Base-by-base conservation (phyloP, 768 basidiomycete species). In the Podaxis carcinomalis region DNA sequence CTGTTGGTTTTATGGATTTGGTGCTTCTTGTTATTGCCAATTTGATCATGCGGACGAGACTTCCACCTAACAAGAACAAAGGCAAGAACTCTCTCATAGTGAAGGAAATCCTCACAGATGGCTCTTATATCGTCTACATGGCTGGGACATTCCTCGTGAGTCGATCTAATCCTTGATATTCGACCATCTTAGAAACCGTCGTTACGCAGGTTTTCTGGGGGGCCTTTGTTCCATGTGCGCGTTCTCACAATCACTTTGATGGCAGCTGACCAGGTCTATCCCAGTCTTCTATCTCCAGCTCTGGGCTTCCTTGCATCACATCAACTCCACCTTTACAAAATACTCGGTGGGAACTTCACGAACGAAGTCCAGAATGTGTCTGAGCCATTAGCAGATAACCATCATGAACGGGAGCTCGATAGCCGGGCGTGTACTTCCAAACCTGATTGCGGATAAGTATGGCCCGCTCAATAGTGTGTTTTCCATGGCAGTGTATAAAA, bases 361-460 rank as follows among this genome's bases (percentile, higher is more conserved):
- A 2, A 13, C 52, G 2, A 16, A 36, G 19, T 23, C 28, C 19
- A 7, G n/a, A n/a, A 6, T 5, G 28, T 27, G 19, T 47, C 57
- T 59, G 37, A 64, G 47, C 10, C 52, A 35, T 13, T 46, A 44
- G n/a, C 59, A 82, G 81, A 75, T 84, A 36, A 76, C 82, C 0
- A 73, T 83, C 19, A 77, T 83, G 74, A 84, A 84, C 61, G 81
- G 72, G 2, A 75, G 80, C 1, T 82, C 81, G 25, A 69, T 84
- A n/a, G 73, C 84, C 62, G 86, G 86, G n/a, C 78, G 86, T 44
- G 80, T 79, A 5, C 62, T 87, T 2, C 85, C 86, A 0, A 84
- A 84, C 68, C 73, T 82, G 61, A 63, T 83, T 50, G 83, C 81
- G 16, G 82, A 84, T 65, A 64, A 66, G 16, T 75, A 74, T 64